Evolutionary conservation across 78 protist species (phyloP).

Genomic region (Dictyostelium brefeldianum): DNA sequence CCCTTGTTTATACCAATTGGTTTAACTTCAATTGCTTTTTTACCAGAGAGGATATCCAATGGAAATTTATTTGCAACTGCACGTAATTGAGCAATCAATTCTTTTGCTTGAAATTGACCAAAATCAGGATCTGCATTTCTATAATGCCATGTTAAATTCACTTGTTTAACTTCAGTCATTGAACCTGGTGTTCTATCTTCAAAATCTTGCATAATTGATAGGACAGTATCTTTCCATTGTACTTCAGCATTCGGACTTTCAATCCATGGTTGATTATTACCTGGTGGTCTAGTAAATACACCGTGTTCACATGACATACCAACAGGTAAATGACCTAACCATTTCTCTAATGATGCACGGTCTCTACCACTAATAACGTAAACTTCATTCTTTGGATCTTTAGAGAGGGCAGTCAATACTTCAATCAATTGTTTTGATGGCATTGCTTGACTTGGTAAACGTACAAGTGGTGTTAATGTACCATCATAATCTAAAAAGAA

Average conservation of each 20-base stretch:
- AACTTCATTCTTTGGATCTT: slow-evolving; percentile 31
- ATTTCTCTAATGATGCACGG: slow-evolving; percentile 45
- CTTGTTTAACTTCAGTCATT: slow-evolving; percentile 64
- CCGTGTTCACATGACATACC: slow-evolving; percentile 85
- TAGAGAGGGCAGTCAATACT: neutral
- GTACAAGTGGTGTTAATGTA: slow-evolving; percentile 81
- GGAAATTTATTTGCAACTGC: slow-evolving; percentile 56
- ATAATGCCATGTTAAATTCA: slow-evolving; percentile 81
- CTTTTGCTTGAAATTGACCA: slow-evolving; percentile 79
- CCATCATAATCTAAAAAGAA: slow-evolving; percentile 88
- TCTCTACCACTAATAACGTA: slow-evolving; percentile 83
- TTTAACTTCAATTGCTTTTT: slow-evolving; percentile 80
- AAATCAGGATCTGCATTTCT: slow-evolving; percentile 88
- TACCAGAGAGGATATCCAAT: slow-evolving; percentile 62
- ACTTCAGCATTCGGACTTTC: slow-evolving; percentile 30
- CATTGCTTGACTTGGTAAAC: slow-evolving; percentile 69
- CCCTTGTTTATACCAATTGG: slow-evolving; percentile 81
- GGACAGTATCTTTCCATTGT: slow-evolving; percentile 75
- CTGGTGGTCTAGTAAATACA: slow-evolving; percentile 42
- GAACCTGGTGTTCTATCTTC: slow-evolving; percentile 90
- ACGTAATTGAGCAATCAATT: slow-evolving; percentile 66
- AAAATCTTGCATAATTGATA: slow-evolving; percentile 61
- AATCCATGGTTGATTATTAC: slow-evolving; percentile 49
- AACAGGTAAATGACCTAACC: slow-evolving; percentile 71
- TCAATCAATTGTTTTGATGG: slow-evolving; percentile 64